Percentiles rank a stretch among this genome's conserved stretches.
These are phyloP conservation scores for Sequoia sempervirens DNA, from an alignment of 75 land plant genomes.

Conservation along the genomic window DNA sequence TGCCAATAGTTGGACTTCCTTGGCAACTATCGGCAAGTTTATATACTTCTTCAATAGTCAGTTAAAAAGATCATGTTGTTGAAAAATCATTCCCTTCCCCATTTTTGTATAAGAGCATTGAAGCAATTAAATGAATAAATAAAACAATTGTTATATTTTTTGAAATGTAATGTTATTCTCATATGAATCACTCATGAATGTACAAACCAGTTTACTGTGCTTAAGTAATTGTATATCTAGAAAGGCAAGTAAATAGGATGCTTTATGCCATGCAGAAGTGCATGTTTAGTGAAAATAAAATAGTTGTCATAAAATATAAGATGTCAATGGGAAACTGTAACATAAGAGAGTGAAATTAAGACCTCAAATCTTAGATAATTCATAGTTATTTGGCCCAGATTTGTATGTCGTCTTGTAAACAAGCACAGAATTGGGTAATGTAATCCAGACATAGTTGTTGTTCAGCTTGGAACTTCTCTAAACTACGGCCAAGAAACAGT, in stretches of 20 bases:
- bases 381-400: background rate
- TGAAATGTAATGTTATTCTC: too few relatives aligned
- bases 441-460: background rate
- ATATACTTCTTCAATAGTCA: too few relatives aligned
- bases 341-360: background rate
- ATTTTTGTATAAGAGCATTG: too few relatives aligned
- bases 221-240: too few relatives aligned
- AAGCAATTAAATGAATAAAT: too few relatives aligned
- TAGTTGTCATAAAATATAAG: background rate
- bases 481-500: background rate
- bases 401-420: background rate
- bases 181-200: too few relatives aligned
- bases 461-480: background rate
- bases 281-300: constrained; percentile 4
- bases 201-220: too few relatives aligned
- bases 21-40: too few relatives aligned
- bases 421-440: background rate
- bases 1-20: too few relatives aligned
- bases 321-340: background rate
- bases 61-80: too few relatives aligned
- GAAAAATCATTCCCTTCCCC: too few relatives aligned
- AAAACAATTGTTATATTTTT: too few relatives aligned
- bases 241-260: background rate
- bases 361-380: background rate
- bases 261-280: background rate